Conservation (phyloP, 345 rosid species). For the Lumnitzera littorea region DNA sequence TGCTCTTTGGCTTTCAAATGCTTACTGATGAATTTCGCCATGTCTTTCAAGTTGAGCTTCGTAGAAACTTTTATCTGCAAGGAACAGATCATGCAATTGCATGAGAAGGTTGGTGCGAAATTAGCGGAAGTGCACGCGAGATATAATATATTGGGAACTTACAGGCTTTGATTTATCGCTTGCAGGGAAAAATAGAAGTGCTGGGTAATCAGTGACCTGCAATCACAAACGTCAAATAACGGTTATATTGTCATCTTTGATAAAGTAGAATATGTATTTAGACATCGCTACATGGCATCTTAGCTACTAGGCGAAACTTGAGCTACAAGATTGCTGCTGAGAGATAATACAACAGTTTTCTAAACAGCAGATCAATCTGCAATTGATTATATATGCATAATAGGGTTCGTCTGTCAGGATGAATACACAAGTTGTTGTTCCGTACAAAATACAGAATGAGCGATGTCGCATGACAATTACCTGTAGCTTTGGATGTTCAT, state of each 20-base stretch:
- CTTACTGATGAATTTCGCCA: slow-evolving; percentile 39
- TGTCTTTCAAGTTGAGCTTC: slow-evolving; percentile 47
- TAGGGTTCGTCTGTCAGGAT: background rate
- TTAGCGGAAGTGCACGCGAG: background rate
- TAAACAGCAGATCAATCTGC: too few species aligned
- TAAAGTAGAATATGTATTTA: too few species aligned
- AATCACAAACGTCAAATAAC: background rate
- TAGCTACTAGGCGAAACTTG: too few species aligned
- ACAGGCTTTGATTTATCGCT: slow-evolving; percentile 64
- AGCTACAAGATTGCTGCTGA: too few species aligned
- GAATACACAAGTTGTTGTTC: background rate
- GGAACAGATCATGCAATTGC: background rate
- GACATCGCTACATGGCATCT: too few species aligned
- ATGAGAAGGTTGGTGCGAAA: slow-evolving; percentile 10
- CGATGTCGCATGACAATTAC: slow-evolving; percentile 16
- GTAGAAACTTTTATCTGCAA: slow-evolving; percentile 52
- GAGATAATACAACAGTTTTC: too few species aligned
- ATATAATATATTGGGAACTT: slow-evolving; percentile 8
- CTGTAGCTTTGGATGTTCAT: slow-evolving; percentile 77
- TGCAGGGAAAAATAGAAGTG: slow-evolving; percentile 52
- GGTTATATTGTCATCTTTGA: background rate
- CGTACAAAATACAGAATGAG: background rate
- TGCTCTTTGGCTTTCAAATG: slow-evolving; percentile 36
- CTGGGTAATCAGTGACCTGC: slow-evolving; percentile 66
- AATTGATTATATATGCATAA: too few species aligned